phyloP scores from a whole-genome alignment of 2,329 filamentous ascomycete species.

The Ophiostoma piceae region DNA sequence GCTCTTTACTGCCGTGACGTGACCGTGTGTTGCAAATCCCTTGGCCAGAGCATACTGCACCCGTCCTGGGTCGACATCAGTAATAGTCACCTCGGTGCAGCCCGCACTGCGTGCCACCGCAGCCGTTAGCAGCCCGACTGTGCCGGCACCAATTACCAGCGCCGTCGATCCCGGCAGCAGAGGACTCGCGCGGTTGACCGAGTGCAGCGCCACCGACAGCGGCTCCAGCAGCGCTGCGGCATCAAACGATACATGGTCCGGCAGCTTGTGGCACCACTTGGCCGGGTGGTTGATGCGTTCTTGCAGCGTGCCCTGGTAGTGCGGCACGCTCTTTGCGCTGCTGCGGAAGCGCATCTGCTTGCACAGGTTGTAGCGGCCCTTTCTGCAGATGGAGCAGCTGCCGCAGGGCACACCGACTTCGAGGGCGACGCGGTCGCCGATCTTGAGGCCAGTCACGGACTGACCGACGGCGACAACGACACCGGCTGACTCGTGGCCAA shows the following conservation, averaged over 20 bases:
- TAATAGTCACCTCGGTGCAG: slow-evolving; percentile 54
- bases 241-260: slow-evolving; percentile 54
- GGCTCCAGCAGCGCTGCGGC: slow-evolving; percentile 58
- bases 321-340: slow-evolving; percentile 58
- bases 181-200: slow-evolving; percentile 49
- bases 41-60: slow-evolving; percentile 55
- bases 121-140: slow-evolving; percentile 58
- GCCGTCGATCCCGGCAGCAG: slow-evolving; percentile 50
- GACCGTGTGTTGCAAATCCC: slow-evolving; percentile 57
- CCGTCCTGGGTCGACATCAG: slow-evolving; percentile 55
- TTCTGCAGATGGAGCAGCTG: slow-evolving; percentile 46
- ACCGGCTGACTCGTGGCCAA: slow-evolving; percentile 59
- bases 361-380: slow-evolving; percentile 57
- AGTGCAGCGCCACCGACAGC: slow-evolving; percentile 57
- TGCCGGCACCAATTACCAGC: slow-evolving; percentile 60
- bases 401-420: slow-evolving; percentile 54
- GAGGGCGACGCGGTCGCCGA: slow-evolving; percentile 55
- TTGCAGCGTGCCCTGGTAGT: slow-evolving; percentile 59
- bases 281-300: slow-evolving; percentile 59
- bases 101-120: slow-evolving; percentile 58
- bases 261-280: slow-evolving; percentile 60
- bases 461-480: slow-evolving; percentile 53
- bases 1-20: slow-evolving; percentile 43
- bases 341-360: slow-evolving; percentile 58
- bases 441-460: slow-evolving; percentile 46